Percentiles rank a stretch among this genome's conserved stretches.
Conservation (phyloP, 1,139 yeast species). For the Lodderomyces beijingensis region DNA sequence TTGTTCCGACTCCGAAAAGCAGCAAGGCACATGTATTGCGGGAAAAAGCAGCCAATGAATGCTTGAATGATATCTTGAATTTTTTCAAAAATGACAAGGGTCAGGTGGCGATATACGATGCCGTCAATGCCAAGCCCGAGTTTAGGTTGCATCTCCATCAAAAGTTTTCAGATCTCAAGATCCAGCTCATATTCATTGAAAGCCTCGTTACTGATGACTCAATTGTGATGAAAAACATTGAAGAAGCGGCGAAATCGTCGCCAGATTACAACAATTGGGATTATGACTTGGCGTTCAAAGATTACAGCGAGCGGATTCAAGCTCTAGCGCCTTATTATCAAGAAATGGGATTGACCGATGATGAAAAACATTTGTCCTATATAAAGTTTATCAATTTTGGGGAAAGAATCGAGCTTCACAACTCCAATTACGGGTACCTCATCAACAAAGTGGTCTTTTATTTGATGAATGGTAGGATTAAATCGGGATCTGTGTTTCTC, state of each 20-base stretch:
- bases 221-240: slow-evolving; percentile 69
- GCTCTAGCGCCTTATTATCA: slow-evolving; percentile 49
- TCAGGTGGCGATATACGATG: slow-evolving; percentile 95
- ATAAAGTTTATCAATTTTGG: slow-evolving; percentile 88
- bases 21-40: slow-evolving; percentile 54
- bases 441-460: slow-evolving; percentile 86
- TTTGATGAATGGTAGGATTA: slow-evolving; percentile 80
- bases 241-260: slow-evolving; percentile 76
- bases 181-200: slow-evolving; percentile 84
- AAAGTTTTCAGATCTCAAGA: slow-evolving; percentile 51
- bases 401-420: slow-evolving; percentile 75
- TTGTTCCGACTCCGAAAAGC: slow-evolving; percentile 56
- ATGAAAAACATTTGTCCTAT: slow-evolving; percentile 55
- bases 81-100: slow-evolving; percentile 77
- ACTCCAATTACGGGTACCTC: slow-evolving; percentile 81
- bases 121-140: slow-evolving; percentile 76
- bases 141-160: slow-evolving; percentile 59
- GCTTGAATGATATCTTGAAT: slow-evolving; percentile 62
- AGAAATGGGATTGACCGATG: slow-evolving; percentile 43
- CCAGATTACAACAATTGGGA: slow-evolving; percentile 85
- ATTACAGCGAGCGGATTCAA: slow-evolving; percentile 52
- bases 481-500: slow-evolving; percentile 81
- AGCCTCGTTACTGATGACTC: slow-evolving; percentile 73
- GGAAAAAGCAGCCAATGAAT: slow-evolving; percentile 54
- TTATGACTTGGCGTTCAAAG: slow-evolving; percentile 55